A percentile compares a stretch with the other conserved stretches of the same genome.
Conservation (phyloP, 306 rosid genomes). For the Castanea mollissima region DNA sequence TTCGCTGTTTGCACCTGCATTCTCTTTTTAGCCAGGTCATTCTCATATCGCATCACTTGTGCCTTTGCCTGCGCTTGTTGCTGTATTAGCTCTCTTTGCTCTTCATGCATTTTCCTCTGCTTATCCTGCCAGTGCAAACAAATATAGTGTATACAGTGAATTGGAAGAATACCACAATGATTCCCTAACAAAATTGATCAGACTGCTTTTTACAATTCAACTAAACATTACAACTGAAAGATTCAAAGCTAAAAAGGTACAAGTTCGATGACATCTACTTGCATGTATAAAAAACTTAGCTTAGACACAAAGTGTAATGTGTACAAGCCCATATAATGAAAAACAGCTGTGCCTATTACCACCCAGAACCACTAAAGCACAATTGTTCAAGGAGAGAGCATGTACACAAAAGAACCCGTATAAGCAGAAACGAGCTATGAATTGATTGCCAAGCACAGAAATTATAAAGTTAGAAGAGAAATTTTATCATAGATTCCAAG, state of each 20-base stretch:
- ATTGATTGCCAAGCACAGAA: background rate
- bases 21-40: conserved; percentile 87
- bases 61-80: conserved; percentile 87
- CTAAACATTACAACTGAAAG: background rate
- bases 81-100: conserved; percentile 74
- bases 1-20: conserved; percentile 63
- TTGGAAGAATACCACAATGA: background rate
- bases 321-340: background rate
- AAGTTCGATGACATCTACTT: background rate
- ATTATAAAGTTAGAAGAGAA: too few relatives aligned
- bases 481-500: too few relatives aligned
- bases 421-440: background rate
- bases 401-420: background rate
- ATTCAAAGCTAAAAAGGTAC: background rate
- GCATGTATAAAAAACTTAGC: too few relatives aligned
- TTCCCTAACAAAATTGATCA: background rate
- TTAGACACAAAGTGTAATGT: background rate
- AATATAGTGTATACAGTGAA: conserved; percentile 2
- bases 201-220: background rate
- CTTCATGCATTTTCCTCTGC: conserved; percentile 78
- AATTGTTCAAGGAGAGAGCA: background rate
- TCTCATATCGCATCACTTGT: conserved; percentile 72
- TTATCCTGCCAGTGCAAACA: conserved; percentile 55
- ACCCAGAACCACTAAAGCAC: background rate
- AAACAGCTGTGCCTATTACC: background rate